Evolutionary conservation across 2,329 filamentous ascomycete species (phyloP), one percentile per base, ranked within the genome.

Genomic region (Didymosphaeria variabile): DNA sequence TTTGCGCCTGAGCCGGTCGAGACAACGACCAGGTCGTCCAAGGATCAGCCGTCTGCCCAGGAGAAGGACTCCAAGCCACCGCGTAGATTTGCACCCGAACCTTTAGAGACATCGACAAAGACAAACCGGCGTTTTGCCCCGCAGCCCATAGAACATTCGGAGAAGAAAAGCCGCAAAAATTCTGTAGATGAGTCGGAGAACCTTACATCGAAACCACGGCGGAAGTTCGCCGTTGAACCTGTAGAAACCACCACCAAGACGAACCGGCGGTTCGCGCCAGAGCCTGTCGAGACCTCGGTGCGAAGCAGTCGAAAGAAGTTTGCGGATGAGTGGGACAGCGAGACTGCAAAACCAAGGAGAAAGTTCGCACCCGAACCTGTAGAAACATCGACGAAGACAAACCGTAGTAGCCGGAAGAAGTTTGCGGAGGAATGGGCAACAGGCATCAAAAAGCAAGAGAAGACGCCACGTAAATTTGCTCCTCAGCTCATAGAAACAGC

Each of bases 401-500:
- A 40, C 17, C 53, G 62, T 49, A 58, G 49, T 55, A 61, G 52
- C 47, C 52, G 50, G 40, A 62, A 46, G 36, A 60, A 49, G 49
- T 57, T 40, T 52, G 47, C 34, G 9, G 50, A 53, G 1, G 32
- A 53, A 29, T 53, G 50, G 50, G 50, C 42, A 36, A 42, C 50
- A 23, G 45, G 13, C 23, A 50, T 40, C 2, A 42, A 46, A 13
- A 49, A 58, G 50, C 54, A 55, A 38, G 57, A 58, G 36, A 53
- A 58, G 51, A 61, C 32, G 55, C 44, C 50, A 72, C 58, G 83
- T 45, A 85, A 79, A 61, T 97, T 96, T 76, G 86, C 89, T 32
- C 93, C 93, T 13, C 90, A 94, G 71, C 82, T 97, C 58, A 89
- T 97, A 63, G 92, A 94, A 77, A 94, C 91, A 2, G 90, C 90